Evolutionary conservation across 345 rosid species (phyloP).

Genomic region (Bruguiera parviflora): DNA sequence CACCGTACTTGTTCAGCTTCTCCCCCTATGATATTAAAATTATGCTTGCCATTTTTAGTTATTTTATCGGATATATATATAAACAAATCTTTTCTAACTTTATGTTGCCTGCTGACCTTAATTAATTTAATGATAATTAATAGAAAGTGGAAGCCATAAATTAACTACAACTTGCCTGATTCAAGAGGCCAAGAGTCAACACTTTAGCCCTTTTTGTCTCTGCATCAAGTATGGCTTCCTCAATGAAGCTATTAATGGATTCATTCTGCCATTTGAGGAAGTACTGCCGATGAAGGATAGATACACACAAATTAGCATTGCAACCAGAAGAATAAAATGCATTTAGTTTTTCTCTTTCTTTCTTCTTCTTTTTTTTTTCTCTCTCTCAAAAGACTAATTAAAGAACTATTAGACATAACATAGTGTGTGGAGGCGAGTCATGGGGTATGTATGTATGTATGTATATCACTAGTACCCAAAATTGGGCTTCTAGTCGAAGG

Average conservation of each 20-base stretch:
- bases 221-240: conserved; percentile 54
- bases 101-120: too few relatives aligned
- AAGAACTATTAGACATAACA: too few relatives aligned
- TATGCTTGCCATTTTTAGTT: background rate
- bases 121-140: too few relatives aligned
- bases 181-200: conserved; percentile 56
- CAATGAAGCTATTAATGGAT: conserved; percentile 48
- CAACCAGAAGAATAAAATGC: background rate
- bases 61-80: too few relatives aligned
- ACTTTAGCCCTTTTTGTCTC: conserved; percentile 54
- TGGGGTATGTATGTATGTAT: background rate
- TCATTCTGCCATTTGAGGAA: conserved; percentile 28
- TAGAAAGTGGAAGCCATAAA: too few relatives aligned
- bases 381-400: too few relatives aligned
- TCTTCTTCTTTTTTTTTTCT: too few relatives aligned
- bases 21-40: conserved; percentile 36
- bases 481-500: background rate
- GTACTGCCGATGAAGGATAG: conserved; percentile 35
- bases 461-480: background rate
- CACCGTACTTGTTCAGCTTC: conserved; percentile 52
- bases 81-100: too few relatives aligned
- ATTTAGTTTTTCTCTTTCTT: too few relatives aligned
- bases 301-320: background rate
- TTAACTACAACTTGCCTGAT: conserved; percentile 41
- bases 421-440: too few relatives aligned